Conservation (phyloP, 2,329 filamentous ascomycete species). For the Blastomyces silverae region DNA sequence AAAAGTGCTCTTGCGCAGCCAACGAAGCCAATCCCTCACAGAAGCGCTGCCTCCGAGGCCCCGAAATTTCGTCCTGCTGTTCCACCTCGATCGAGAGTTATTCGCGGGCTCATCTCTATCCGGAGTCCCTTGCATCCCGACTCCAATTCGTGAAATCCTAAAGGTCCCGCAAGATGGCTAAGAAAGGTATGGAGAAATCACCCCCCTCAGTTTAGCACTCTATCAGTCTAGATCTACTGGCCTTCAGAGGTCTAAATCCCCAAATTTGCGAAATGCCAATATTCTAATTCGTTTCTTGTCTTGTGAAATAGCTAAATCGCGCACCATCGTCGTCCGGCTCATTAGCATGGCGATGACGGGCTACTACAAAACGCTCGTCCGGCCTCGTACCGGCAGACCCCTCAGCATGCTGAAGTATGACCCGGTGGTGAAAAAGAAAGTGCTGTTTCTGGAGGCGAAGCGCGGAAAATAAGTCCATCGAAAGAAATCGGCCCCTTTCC, state of each 20-base stretch:
- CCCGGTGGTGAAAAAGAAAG: constrained; percentile 91
- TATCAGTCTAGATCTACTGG: not conserved
- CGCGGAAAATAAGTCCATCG: constrained; percentile 45
- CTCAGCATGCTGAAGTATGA: constrained; percentile 99
- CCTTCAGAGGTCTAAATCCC: constrained; percentile 12
- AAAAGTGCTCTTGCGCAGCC: not conserved
- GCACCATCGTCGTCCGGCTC: constrained; percentile 86
- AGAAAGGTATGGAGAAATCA: constrained; percentile 36
- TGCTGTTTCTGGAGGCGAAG: constrained; percentile 91
- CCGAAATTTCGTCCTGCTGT: not conserved
- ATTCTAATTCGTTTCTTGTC: not conserved
- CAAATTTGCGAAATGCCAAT: constrained; percentile 12
- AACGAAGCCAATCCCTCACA: not conserved
- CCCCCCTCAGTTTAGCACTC: constrained; percentile 11
- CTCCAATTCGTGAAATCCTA: not conserved
- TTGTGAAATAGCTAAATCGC: constrained; percentile 52
- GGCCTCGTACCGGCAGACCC: constrained; percentile 71
- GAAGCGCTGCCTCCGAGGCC: not conserved
- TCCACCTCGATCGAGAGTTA: not conserved
- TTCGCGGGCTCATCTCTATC: not conserved
- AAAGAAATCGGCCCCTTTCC: not conserved
- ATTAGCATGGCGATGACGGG: constrained; percentile 98
- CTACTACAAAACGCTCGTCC: constrained; percentile 86
- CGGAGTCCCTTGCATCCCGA: not conserved
- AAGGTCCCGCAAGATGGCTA: constrained; percentile 33